Percentiles rank a stretch among this genome's conserved stretches.
These are phyloP conservation scores for Helenozyma baotianmanensis DNA, from an alignment of 805 yeast genomes.

Conservation along the genomic window DNA sequence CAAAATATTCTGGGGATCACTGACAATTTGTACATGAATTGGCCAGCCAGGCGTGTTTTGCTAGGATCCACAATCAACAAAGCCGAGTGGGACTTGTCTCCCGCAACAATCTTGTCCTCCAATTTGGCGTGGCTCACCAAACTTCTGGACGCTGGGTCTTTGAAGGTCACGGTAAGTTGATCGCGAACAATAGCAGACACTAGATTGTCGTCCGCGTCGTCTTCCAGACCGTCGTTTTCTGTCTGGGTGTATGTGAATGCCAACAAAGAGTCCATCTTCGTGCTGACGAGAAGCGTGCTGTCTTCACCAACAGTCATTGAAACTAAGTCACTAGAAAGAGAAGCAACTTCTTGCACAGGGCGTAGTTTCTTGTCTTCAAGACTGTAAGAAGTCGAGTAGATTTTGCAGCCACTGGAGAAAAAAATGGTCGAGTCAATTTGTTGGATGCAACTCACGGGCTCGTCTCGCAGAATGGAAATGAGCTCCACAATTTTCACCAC, in stretches of 20 bases:
- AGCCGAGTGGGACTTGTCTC: slow-evolving; percentile 34
- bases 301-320: slow-evolving; percentile 19
- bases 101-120: slow-evolving; percentile 21
- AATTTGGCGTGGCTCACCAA: slow-evolving; percentile 27
- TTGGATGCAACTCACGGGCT: slow-evolving; percentile 30
- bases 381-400: slow-evolving; percentile 32
- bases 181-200: neutral
- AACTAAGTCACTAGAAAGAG: slow-evolving; percentile 28
- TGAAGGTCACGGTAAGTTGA: slow-evolving; percentile 13
- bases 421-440: slow-evolving; percentile 31
- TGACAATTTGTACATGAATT: slow-evolving; percentile 18
- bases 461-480: slow-evolving; percentile 26
- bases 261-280: slow-evolving; percentile 32
- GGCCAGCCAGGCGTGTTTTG: slow-evolving; percentile 3
- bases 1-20: slow-evolving; percentile 31
- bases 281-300: slow-evolving; percentile 22
- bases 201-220: neutral
- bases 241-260: slow-evolving; percentile 19
- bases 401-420: slow-evolving; percentile 26
- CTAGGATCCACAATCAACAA: slow-evolving; percentile 21
- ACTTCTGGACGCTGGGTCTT: slow-evolving; percentile 32
- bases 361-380: slow-evolving; percentile 27
- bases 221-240: neutral
- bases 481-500: slow-evolving; percentile 25
- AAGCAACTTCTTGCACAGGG: slow-evolving; percentile 20